Percentiles rank a stretch among this genome's conserved stretches.
phyloP scores from a whole-genome alignment of 805 yeast genomes.

The Kodamaea restingae region DNA sequence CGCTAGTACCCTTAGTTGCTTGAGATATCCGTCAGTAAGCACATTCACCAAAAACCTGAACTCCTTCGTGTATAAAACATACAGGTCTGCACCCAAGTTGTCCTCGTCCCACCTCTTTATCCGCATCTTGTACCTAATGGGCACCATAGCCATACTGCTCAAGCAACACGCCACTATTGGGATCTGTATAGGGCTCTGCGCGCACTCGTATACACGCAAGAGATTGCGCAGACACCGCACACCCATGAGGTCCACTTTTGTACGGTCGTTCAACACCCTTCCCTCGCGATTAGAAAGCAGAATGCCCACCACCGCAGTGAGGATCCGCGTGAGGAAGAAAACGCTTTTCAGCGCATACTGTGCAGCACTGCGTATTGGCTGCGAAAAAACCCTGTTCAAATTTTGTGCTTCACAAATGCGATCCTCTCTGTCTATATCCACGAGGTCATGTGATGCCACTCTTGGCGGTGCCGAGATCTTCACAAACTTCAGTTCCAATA shows the following conservation, averaged over 20 bases:
- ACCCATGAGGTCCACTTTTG: background rate
- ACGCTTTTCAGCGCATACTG: constrained; percentile 2
- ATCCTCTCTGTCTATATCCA: constrained; percentile 1
- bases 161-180: constrained; percentile 3
- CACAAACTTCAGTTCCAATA: background rate
- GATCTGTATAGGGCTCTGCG: background rate
- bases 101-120: constrained; percentile 4
- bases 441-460: background rate
- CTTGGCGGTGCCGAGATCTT: background rate
- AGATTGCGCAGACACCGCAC: constrained; percentile 5
- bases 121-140: constrained; percentile 6
- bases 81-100: background rate
- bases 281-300: background rate
- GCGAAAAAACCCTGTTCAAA: constrained; percentile 1
- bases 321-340: constrained; percentile 1
- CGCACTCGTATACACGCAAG: constrained; percentile 1
- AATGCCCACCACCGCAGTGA: background rate
- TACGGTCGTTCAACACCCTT: constrained; percentile 4
- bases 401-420: constrained; percentile 2
- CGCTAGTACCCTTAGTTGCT: background rate
- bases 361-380: constrained; percentile 1
- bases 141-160: constrained; percentile 4
- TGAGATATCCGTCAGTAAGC: constrained; percentile 4
- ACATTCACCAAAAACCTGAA: background rate
- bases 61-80: background rate